Percentiles rank a stretch among this genome's conserved stretches.
phyloP scores from a whole-genome alignment of 2,329 filamentous ascomycete genomes.

The Talaromyces verruculosus region DNA sequence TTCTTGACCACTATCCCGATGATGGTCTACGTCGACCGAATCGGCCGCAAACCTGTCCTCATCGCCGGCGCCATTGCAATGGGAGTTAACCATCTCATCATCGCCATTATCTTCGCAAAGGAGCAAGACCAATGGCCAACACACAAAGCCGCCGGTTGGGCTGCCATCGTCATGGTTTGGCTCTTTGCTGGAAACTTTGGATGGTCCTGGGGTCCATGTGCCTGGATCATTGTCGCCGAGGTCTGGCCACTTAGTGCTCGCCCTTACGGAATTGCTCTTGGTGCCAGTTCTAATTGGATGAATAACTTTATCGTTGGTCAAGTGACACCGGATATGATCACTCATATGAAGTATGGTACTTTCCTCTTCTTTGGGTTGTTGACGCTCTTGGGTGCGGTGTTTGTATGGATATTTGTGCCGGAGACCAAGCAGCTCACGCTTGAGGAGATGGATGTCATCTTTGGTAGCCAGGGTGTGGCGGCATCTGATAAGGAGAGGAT shows the following conservation, averaged over 20 bases:
- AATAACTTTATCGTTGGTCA: constrained; percentile 64
- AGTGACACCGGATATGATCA: constrained; percentile 68
- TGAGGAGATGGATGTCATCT: constrained; percentile 60
- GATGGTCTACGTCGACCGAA: constrained; percentile 34
- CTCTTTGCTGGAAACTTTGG: constrained; percentile 71
- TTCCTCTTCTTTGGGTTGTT: constrained; percentile 48
- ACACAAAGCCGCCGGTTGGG: constrained; percentile 66
- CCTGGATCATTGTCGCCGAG: constrained; percentile 73
- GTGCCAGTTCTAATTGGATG: constrained; percentile 62
- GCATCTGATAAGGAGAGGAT: constrained; percentile 58
- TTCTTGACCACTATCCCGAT: constrained; percentile 30
- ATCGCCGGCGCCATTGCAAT: constrained; percentile 62
- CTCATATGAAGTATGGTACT: constrained; percentile 62
- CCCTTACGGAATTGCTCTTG: constrained; percentile 69
- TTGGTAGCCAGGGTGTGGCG: constrained; percentile 38
- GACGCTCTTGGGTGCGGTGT: constrained; percentile 36
- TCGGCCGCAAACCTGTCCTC: constrained; percentile 35
- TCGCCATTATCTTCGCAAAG: constrained; percentile 64
- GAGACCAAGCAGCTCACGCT: constrained; percentile 56
- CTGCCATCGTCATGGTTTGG: constrained; percentile 58
- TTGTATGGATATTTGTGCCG: constrained; percentile 40
- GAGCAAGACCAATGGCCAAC: constrained; percentile 58
- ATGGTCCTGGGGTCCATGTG: constrained; percentile 70
- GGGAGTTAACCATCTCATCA: constrained; percentile 66
- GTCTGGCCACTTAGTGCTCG: constrained; percentile 71